Conservation (phyloP, 2,329 filamentous ascomycete genomes). For the Aspergillus flavus region DNA sequence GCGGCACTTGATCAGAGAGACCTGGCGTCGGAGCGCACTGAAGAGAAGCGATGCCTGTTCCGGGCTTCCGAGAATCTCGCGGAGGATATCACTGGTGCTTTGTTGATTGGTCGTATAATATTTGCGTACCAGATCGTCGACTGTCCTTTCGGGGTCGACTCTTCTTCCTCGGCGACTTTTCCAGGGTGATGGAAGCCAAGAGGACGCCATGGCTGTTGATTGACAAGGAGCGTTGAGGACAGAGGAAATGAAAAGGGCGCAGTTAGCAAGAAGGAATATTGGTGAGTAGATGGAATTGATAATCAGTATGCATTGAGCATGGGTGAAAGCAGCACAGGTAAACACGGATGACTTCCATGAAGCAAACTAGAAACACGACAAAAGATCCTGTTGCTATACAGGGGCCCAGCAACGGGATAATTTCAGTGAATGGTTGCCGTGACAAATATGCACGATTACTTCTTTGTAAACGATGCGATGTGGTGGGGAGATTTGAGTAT, state of each 20-base stretch:
- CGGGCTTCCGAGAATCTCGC: conserved; percentile 32
- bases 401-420: background rate
- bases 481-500: background rate
- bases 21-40: conserved; percentile 38
- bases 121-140: conserved; percentile 30
- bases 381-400: background rate
- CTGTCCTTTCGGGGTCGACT: conserved; percentile 10
- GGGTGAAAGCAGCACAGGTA: background rate
- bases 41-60: conserved; percentile 30
- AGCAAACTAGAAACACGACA: background rate
- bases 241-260: background rate
- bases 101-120: conserved; percentile 30
- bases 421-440: background rate
- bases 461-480: background rate
- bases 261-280: too few species aligned
- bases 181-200: background rate
- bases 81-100: conserved; percentile 24
- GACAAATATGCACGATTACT: background rate
- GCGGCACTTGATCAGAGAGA: conserved; percentile 38
- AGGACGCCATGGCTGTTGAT: conserved; percentile 1
- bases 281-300: background rate
- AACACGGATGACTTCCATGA: background rate
- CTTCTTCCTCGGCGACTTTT: background rate
- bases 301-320: background rate
- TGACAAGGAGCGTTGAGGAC: background rate